phyloP scores from a whole-genome alignment of 2,329 filamentous ascomycete genomes.

The Capronia americana region DNA sequence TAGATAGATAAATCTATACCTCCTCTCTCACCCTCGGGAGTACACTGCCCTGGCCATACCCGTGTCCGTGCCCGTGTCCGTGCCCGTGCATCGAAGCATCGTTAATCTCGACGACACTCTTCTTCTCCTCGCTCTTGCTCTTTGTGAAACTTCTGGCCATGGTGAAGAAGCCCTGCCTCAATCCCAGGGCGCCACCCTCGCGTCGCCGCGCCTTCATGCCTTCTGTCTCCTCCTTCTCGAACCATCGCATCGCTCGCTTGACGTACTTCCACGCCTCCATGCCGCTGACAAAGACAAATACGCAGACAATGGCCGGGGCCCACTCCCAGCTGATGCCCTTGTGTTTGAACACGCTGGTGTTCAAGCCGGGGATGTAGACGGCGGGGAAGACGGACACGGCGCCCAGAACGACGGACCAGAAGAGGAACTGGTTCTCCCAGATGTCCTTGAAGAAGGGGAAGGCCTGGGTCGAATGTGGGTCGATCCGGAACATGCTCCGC shows the following conservation, averaged over 20 bases:
- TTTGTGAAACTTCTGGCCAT: slow-evolving; percentile 43
- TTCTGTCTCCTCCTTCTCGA: slow-evolving; percentile 43
- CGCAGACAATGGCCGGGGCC: slow-evolving; percentile 61
- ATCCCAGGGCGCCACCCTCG: slow-evolving; percentile 36
- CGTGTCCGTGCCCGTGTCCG: neutral
- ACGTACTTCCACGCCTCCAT: slow-evolving; percentile 70
- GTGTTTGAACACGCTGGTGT: slow-evolving; percentile 67
- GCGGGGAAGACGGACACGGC: slow-evolving; percentile 63
- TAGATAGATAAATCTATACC: slow-evolving; percentile 1
- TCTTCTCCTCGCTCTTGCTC: slow-evolving; percentile 41
- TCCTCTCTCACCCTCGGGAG: slow-evolving; percentile 13
- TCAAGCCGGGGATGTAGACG: slow-evolving; percentile 71
- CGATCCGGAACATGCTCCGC: slow-evolving; percentile 73
- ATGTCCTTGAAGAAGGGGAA: slow-evolving; percentile 64
- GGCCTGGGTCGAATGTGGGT: slow-evolving; percentile 55
- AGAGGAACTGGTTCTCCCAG: slow-evolving; percentile 74
- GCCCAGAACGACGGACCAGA: slow-evolving; percentile 67
- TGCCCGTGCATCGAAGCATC: neutral
- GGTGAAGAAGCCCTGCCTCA: slow-evolving; percentile 46
- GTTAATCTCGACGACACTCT: neutral
- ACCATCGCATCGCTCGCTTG: slow-evolving; percentile 57
- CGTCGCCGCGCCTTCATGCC: slow-evolving; percentile 40
- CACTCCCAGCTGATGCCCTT: slow-evolving; percentile 71
- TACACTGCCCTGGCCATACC: neutral
- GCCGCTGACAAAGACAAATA: slow-evolving; percentile 65